A percentile compares a stretch with the other conserved stretches of the same genome.
Conservation (phyloP, 1,284 basidiomycete species). For the Ganoderma meredithae region DNA sequence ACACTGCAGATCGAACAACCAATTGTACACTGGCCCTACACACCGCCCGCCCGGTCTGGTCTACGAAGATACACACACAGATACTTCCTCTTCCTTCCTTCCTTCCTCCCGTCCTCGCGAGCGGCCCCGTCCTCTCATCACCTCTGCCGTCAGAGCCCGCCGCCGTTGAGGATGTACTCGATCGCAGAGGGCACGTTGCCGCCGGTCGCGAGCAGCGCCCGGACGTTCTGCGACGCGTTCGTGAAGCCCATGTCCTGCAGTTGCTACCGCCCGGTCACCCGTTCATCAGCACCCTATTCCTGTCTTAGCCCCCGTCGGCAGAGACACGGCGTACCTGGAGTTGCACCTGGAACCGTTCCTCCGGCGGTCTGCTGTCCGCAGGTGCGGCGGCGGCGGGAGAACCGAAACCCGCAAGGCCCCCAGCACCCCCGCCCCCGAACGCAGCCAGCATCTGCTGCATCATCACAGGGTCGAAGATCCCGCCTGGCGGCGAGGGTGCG, state of each 20-base stretch:
- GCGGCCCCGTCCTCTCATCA: no score
- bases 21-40: neutral
- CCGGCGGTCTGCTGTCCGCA: slow-evolving; percentile 77
- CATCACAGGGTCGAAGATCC: slow-evolving; percentile 51
- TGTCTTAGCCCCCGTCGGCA: neutral
- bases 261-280: slow-evolving; percentile 62
- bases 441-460: slow-evolving; percentile 58
- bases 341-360: slow-evolving; percentile 90
- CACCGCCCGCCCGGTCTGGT: neutral
- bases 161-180: slow-evolving; percentile 87
- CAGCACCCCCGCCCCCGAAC: slow-evolving; percentile 39
- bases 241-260: slow-evolving; percentile 88
- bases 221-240: slow-evolving; percentile 88
- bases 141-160: slow-evolving; percentile 57
- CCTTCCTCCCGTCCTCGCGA: neutral
- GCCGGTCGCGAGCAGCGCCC: slow-evolving; percentile 85
- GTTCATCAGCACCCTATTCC: slow-evolving; percentile 14
- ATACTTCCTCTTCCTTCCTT: no score
- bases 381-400: slow-evolving; percentile 49
- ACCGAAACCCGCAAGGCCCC: slow-evolving; percentile 41
- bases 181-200: slow-evolving; percentile 92
- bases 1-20: neutral
- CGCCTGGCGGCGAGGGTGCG: slow-evolving; percentile 19
- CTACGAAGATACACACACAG: slow-evolving; percentile 1
- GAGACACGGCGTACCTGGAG: slow-evolving; percentile 68